phyloP scores from a whole-genome alignment of 164 flowering plant genomes.

The Nelumbo lutea region DNA sequence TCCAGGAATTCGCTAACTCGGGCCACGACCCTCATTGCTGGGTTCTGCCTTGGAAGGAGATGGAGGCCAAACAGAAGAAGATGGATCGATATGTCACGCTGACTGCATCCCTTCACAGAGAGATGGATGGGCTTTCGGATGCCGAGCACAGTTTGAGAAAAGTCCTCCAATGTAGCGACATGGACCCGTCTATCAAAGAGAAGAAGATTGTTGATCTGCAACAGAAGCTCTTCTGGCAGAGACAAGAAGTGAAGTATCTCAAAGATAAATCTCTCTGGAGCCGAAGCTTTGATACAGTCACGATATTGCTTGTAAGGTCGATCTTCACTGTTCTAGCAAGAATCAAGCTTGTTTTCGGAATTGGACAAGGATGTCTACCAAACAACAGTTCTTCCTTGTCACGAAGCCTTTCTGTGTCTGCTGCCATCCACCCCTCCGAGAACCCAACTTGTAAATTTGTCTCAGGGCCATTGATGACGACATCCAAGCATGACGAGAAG shows the following conservation, averaged over 20 bases:
- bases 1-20: slow-evolving; percentile 50
- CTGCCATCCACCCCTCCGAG: slow-evolving; percentile 58
- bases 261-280: slow-evolving; percentile 74
- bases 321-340: slow-evolving; percentile 61
- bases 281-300: slow-evolving; percentile 52
- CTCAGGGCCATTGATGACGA: slow-evolving; percentile 39
- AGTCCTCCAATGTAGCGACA: slow-evolving; percentile 14
- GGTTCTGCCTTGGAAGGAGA: slow-evolving; percentile 47
- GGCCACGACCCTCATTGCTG: slow-evolving; percentile 53
- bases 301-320: slow-evolving; percentile 40
- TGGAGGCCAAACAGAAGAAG: slow-evolving; percentile 54
- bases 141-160: slow-evolving; percentile 47
- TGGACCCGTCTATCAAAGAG: slow-evolving; percentile 23
- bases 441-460: slow-evolving; percentile 28
- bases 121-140: slow-evolving; percentile 55
- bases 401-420: slow-evolving; percentile 66
- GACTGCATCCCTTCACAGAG: slow-evolving; percentile 44
- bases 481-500: slow-evolving; percentile 14
- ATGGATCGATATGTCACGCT: slow-evolving; percentile 47
- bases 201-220: slow-evolving; percentile 53
- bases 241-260: slow-evolving; percentile 56
- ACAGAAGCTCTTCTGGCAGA: slow-evolving; percentile 63
- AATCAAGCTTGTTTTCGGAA: slow-evolving; percentile 63
- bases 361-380: slow-evolving; percentile 24
- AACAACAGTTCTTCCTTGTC: slow-evolving; percentile 21